Evolutionary conservation across 768 basidiomycete species (phyloP), one percentile per base, ranked within the genome.

Genomic region (Multifurca ochricompacta): DNA sequence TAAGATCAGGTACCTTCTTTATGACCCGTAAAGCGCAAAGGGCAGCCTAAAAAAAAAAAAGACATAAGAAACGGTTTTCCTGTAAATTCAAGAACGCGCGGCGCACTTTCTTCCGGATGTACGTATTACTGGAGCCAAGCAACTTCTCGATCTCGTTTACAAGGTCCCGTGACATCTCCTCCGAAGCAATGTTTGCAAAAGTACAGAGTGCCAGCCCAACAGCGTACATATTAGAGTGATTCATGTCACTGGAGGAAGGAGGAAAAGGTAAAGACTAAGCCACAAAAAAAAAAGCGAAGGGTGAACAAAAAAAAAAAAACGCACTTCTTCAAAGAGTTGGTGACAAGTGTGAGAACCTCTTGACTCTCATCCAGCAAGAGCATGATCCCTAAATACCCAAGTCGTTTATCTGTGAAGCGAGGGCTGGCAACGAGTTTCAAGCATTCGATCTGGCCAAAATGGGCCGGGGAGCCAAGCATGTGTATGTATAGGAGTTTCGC

Each of bases 361-460:
- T 96, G 92, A 62, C 89, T 96, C 75, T 99, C 96, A 66, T 99
- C 96, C 58, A 99, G 70, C 32, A 99, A 73, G 58, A 99, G 74
- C 96, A 98, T 98, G 62, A 98, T 98, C 0, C 96, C 96, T 31
- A 99, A 74, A 65, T 98, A 99, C 0, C 96, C 96, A 14, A 98
- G 74, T 21, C 94, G 79, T 72, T 99, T 99, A 75, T 99, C 96
- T 37, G 87, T 80, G 71, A 98, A 99, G 43, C 94, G 79, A 14
- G 93, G 92, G 65, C 91, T 91, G 30, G 93, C 93, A 35, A 96
- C 93, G 41, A 93, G 83, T 68, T 92, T 93, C 62, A 93, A 74
- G 70, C 92, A 94, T 74, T 95, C 92, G 68, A 99, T 97, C 76
- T 99, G 96, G 49, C 95, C 96, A 67, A 97, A 99, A 69, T 99